A percentile compares a stretch with the other conserved stretches of the same genome.
phyloP scores from a whole-genome alignment of 805 yeast species.

The Cyberlindnera japonica region DNA sequence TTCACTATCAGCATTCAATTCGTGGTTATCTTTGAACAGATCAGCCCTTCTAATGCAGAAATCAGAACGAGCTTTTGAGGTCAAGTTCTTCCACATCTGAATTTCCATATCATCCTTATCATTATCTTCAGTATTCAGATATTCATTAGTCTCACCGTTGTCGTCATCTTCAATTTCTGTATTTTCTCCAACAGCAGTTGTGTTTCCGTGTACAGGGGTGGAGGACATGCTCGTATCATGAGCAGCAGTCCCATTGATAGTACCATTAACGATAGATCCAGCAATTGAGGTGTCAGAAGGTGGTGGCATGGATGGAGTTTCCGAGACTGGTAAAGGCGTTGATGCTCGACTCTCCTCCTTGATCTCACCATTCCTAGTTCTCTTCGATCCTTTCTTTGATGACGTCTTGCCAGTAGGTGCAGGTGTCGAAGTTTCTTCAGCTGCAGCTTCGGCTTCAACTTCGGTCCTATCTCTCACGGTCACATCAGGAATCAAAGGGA shows the following conservation, averaged over 20 bases:
- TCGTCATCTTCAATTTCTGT: conserved; percentile 28
- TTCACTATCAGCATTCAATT: conserved; percentile 60
- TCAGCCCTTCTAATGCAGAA: conserved; percentile 65
- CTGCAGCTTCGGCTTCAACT: conserved; percentile 47
- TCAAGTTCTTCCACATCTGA: conserved; percentile 79
- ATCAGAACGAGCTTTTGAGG: conserved; percentile 75
- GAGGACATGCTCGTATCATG: not conserved
- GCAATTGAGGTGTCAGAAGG: not conserved
- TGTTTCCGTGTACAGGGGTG: conserved; percentile 7
- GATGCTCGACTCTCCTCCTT: conserved; percentile 20
- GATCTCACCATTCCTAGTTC: conserved; percentile 34
- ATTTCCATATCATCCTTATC: conserved; percentile 68
- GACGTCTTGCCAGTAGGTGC: conserved; percentile 30
- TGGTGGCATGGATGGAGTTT: conserved; percentile 2
- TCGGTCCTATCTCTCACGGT: conserved; percentile 68
- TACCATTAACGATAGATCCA: not conserved
- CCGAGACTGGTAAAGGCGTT: conserved; percentile 10
- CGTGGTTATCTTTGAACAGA: conserved; percentile 54
- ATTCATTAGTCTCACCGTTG: conserved; percentile 39
- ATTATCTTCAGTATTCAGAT: conserved; percentile 49
- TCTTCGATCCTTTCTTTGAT: conserved; percentile 38
- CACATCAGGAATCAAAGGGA: conserved; percentile 88
- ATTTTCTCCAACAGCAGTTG: conserved; percentile 4
- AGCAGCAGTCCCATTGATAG: not conserved
- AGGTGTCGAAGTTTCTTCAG: conserved; percentile 25